Evolutionary conservation across 805 yeast species (phyloP).

Genomic region (Debaryomyces maramus): DNA sequence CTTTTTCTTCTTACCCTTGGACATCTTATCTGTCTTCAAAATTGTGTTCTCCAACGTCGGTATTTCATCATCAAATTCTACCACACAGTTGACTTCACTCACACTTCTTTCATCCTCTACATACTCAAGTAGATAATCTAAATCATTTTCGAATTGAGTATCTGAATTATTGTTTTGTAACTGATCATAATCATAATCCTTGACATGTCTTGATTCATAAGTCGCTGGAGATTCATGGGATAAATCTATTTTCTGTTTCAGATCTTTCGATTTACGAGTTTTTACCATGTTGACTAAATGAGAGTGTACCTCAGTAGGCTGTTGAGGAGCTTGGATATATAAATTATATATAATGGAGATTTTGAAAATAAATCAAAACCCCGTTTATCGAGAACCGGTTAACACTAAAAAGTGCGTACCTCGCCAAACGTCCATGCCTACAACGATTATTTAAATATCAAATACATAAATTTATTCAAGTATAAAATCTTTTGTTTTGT

Average conservation of each 20-base stretch:
- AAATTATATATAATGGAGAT: too few relatives aligned
- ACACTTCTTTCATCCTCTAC: constrained; percentile 3
- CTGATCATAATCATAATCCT: background rate
- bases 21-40: background rate
- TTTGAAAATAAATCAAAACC: too few relatives aligned
- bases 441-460: constrained; percentile 1
- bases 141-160: constrained; percentile 28
- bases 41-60: background rate
- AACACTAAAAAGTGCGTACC: too few relatives aligned
- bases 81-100: background rate
- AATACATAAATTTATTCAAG: constrained; percentile 11
- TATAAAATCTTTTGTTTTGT: constrained; percentile 7
- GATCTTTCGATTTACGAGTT: background rate
- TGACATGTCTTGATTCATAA: background rate
- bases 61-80: constrained; percentile 1
- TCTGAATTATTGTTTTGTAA: constrained; percentile 7
- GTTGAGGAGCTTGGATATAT: too few relatives aligned
- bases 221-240: background rate
- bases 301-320: too few relatives aligned
- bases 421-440: too few relatives aligned
- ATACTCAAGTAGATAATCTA: constrained; percentile 26
- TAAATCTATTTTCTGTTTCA: background rate
- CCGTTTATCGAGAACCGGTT: too few relatives aligned
- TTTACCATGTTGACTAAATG: too few relatives aligned
- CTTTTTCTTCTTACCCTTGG: constrained; percentile 7